Conservation (phyloP, 116 monocot species). For the Papilionanthe hybrid region DNA sequence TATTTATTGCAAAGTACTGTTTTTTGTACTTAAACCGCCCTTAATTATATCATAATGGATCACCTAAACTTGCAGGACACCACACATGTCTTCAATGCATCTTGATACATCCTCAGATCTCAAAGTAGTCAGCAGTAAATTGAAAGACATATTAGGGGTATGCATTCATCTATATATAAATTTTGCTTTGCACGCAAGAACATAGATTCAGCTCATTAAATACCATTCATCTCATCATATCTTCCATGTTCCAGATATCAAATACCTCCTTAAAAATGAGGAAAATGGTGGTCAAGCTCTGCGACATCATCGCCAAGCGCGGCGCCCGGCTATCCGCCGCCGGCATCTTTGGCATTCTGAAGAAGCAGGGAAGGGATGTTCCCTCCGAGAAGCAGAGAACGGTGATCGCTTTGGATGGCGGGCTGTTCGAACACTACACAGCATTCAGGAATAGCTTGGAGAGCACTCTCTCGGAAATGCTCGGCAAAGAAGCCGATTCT, state of each 20-base stretch:
- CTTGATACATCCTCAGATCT: slow-evolving; percentile 49
- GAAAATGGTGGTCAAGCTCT: slow-evolving; percentile 54
- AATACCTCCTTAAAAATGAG: slow-evolving; percentile 55
- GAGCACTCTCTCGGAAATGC: slow-evolving; percentile 53
- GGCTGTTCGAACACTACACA: slow-evolving; percentile 72
- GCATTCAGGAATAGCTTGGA: slow-evolving; percentile 55
- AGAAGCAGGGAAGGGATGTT: slow-evolving; percentile 63
- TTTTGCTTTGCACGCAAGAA: background rate
- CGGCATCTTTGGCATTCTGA: slow-evolving; percentile 75
- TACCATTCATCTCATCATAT: background rate
- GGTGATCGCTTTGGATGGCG: slow-evolving; percentile 87
- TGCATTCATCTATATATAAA: background rate
- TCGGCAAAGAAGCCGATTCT: slow-evolving; percentile 43
- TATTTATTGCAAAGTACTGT: no score
- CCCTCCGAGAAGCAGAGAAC: slow-evolving; percentile 26
- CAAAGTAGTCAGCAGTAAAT: slow-evolving; percentile 26
- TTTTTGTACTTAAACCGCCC: background rate
- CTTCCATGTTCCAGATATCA: slow-evolving; percentile 33
- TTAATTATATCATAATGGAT: background rate
- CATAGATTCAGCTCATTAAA: background rate
- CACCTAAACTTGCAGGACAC: slow-evolving; percentile 25
- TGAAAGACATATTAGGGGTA: slow-evolving; percentile 40
- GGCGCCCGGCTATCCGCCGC: slow-evolving; percentile 83
- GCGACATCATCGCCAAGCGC: slow-evolving; percentile 69
- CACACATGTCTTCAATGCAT: slow-evolving; percentile 46